Base-by-base conservation (phyloP, 495 filamentous ascomycete genomes). In the Polyplosphaeria fusca region DNA sequence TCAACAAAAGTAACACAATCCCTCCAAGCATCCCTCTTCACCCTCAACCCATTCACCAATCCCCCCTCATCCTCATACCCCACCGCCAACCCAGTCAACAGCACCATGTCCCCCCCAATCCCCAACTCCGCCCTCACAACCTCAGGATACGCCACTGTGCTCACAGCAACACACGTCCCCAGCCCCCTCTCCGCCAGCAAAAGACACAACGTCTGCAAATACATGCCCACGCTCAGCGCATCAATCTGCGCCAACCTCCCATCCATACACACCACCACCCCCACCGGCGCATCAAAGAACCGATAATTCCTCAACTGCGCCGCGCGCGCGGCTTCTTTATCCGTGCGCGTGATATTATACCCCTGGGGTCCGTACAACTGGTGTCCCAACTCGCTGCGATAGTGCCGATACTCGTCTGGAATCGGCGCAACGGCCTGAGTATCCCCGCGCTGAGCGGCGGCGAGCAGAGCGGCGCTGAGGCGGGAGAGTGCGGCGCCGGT, bases 171-270 rank as follows among this genome's bases (percentile, higher is more conserved):
- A 16, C 45, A 28, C 28, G 20, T 48, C 30, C 47, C 47, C 5
- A 49, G 47, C n/a, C 47, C 47, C 9, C 39, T 9, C 19, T 49
- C 47, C 18, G 28, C 27, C 27, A 38, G 22, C 47, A 49, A 19
- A 3, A 49, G 27, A 38, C 27, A 49, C 27, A 49, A 1, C 28
- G 14, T 37, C n/a, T 49, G 47, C 19, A 49, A 28, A 38, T 49
- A 49, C 27, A 37, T 49, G 2, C 47, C 47, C 13, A 49, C 12
- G 27, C 5, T 37, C 14, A 49, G 13, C 18, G 47, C 30, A 49
- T 37, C 47, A 22, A 49, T 14, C 30, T 3, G 12, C 12, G 4
- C 27, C 47, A 49, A 18, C 5, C 11, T 13, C 9, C 18, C 20
- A 42, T 42, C 11, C 39, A 42, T 42, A 19, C 9, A 42, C 5